Base-by-base conservation (phyloP, 257 asterid genomes). In the Eustoma russellianum region DNA sequence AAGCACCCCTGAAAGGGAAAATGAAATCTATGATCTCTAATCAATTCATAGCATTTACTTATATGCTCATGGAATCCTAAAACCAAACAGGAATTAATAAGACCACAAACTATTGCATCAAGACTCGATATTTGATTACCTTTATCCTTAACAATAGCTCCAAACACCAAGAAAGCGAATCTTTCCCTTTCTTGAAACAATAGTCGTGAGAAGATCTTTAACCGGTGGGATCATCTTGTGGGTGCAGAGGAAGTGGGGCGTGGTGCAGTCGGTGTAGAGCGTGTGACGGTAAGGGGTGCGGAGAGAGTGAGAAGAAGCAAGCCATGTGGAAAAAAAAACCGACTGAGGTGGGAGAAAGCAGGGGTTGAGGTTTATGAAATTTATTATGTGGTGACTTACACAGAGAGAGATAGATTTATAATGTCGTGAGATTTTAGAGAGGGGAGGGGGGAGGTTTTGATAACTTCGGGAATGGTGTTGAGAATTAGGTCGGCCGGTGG, bases 401-500 rank as follows among this genome's bases (percentile, higher is more conserved):
- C n/a, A 91, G 82, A 53, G 88, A 79, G n/a, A 30, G 95, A 88
- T 63, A 87, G 83, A n/a, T n/a, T n/a, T n/a, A n/a, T n/a, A n/a
- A n/a, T n/a, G n/a, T n/a, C n/a, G n/a, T n/a, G 62, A 87, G 71
- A 64, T 58, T 56, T 68, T 73, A 82, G 56, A 90, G 88, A 49
- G 95, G 82, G 49, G 49, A 83, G 68, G 59, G 88, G 82, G 50
- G 77, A 61, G 64, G 69, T 76, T 61, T 69, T 80, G 64, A 87
- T 83, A 68, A 97, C 88, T 63, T 79, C 70, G 46, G 98, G 82
- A 11, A 91, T 78, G 49, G 79, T 52, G 16, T 73, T 69, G 63
- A 80, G 59, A 28, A 84, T 63, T 15, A 83, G 76, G 78, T 81
- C 83, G 8, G 69, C 53, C 7, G 69, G 65, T 4, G 15, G 17